phyloP scores from a whole-genome alignment of 2,329 filamentous ascomycete genomes.

The Mariannaea elegans region DNA sequence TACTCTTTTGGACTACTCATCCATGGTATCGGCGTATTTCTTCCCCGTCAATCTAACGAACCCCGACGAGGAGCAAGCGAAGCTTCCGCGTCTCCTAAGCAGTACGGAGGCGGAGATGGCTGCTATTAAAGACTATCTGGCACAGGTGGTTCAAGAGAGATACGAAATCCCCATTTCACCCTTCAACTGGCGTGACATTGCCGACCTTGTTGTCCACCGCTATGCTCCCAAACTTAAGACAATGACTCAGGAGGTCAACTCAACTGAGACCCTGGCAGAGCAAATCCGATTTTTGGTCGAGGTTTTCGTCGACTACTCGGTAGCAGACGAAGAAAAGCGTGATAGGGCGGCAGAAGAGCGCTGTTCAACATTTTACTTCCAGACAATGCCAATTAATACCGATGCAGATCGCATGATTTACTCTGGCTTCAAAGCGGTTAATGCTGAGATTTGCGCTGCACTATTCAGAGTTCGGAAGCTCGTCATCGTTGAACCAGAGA shows the following conservation, averaged over 20 bases:
- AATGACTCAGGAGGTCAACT: slow-evolving; percentile 34
- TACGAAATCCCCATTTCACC: neutral
- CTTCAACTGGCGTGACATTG: slow-evolving; percentile 68
- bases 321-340: neutral
- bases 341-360: neutral
- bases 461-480: slow-evolving; percentile 6
- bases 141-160: neutral
- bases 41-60: slow-evolving; percentile 52
- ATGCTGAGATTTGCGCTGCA: slow-evolving; percentile 1
- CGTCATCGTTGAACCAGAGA: neutral
- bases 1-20: slow-evolving; percentile 49
- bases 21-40: slow-evolving; percentile 54
- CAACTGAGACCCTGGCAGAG: slow-evolving; percentile 29
- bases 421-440: slow-evolving; percentile 13
- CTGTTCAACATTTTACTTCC: slow-evolving; percentile 16
- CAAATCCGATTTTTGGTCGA: slow-evolving; percentile 47
- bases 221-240: slow-evolving; percentile 62
- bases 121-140: slow-evolving; percentile 3
- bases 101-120: slow-evolving; percentile 10
- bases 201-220: slow-evolving; percentile 67
- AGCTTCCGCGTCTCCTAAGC: slow-evolving; percentile 31
- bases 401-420: neutral
- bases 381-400: slow-evolving; percentile 6
- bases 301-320: slow-evolving; percentile 49
- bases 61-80: slow-evolving; percentile 26